Evolutionary conservation across 495 filamentous ascomycete genomes (phyloP).

Genomic region (Daldinia childiae): DNA sequence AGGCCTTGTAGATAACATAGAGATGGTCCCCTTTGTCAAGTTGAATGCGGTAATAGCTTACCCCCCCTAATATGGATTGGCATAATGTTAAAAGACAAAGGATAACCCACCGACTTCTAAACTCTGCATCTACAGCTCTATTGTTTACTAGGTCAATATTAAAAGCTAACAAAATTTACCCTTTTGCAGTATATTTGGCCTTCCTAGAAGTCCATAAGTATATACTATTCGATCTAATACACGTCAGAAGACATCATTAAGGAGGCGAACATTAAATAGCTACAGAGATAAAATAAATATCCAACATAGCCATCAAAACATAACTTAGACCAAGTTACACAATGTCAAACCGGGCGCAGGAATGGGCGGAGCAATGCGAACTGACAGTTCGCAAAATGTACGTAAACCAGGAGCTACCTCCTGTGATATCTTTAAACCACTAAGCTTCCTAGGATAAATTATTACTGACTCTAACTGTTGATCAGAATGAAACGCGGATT

Average conservation of each 20-base stretch:
- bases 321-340: neutral
- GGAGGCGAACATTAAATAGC: neutral
- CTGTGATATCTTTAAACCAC: neutral
- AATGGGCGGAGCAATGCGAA: slow-evolving; percentile 21
- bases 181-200: neutral
- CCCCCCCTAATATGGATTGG: neutral
- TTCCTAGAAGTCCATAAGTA: neutral
- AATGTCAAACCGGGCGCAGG: slow-evolving; percentile 12
- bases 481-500: slow-evolving; percentile 24
- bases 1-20: neutral
- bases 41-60: slow-evolving; percentile 23
- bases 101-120: neutral
- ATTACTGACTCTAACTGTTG: neutral
- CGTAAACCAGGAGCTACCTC: neutral
- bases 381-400: slow-evolving; percentile 19
- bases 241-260: neutral
- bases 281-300: neutral
- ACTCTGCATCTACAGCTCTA: neutral
- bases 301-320: neutral
- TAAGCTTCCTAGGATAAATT: neutral
- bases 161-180: neutral
- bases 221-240: neutral
- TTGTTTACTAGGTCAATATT: neutral
- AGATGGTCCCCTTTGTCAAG: slow-evolving; percentile 14
- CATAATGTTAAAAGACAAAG: slow-evolving; percentile 16